Base-by-base conservation (phyloP, 2,329 filamentous ascomycete genomes). In the Xylariaceae sp. region DNA sequence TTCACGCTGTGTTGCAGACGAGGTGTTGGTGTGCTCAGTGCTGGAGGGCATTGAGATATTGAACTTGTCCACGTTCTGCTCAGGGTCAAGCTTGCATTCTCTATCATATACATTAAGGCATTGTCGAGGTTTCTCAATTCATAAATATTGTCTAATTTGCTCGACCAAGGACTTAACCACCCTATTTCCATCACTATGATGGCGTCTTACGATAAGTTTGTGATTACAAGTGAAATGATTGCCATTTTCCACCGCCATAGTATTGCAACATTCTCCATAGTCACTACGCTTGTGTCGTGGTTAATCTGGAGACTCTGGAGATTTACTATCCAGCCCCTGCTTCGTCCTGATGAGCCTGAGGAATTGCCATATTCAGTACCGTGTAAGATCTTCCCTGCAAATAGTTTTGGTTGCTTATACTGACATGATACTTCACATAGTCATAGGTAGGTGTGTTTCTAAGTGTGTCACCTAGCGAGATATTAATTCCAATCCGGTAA, bases 351-450 rank as follows among this genome's bases (percentile, higher is more conserved):
- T 14, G 14, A 42, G 14, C 51, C 54, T 9, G 50, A 44, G 32
- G 48, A 56, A 42, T 38, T 54, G 3, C 51, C 51, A 11, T 52
- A 52, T 38, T 51, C 42, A 45, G 27, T 56, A 11, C 51, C 54
- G 31, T 38, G 53, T 55, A 44, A 47, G 50, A 31, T 15, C 42
- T 31, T 47, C 36, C 11, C 43, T 14, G 39, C 33, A 18, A 14
- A 3, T 14, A 17, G 5, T 22, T 42, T 12, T 11, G 27, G 31
- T 18, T 30, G 30, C 7, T 36, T 44, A 18, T 44, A 44, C 35
- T 49, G 22, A 36, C 31, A 5, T 18, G 18, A 27, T 50, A 42
- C 5, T 42, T 44, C 35, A n/a, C 12, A 19, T 47, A 42, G 49
- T 47, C 15, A 32, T 51, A 15, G 44, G 44, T 48, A n/a, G 12